Conservation (phyloP, 192 early-diverging fungal genomes). For the Backusella morwellensis region DNA sequence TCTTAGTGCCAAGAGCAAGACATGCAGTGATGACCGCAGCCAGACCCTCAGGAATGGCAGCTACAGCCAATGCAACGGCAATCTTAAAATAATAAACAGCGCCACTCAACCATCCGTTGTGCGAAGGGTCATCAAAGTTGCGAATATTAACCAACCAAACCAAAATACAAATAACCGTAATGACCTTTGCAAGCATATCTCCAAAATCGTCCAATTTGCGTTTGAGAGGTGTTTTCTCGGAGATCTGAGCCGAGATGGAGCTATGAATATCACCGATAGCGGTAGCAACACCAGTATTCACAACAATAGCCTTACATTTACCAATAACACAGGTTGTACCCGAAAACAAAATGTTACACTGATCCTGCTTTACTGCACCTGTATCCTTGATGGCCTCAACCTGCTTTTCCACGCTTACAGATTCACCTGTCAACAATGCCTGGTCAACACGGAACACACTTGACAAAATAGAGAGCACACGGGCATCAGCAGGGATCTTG, state of each 20-base stretch:
- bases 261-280: constrained; percentile 94
- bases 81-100: constrained; percentile 99
- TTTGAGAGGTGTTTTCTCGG: constrained; percentile 96
- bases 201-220: constrained; percentile 96
- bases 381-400: constrained; percentile 57
- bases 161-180: constrained; percentile 87
- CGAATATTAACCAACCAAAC: constrained; percentile 99
- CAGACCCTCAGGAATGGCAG: constrained; percentile 98
- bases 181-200: constrained; percentile 79
- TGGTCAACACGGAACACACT: constrained; percentile 94
- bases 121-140: constrained; percentile 89
- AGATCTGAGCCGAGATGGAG: constrained; percentile 78
- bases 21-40: constrained; percentile 99
- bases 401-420: constrained; percentile 87
- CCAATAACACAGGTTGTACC: constrained; percentile 95
- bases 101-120: constrained; percentile 92
- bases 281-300: constrained; percentile 81
- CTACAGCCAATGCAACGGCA: constrained; percentile 96
- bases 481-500: constrained; percentile 94
- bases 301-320: constrained; percentile 86
- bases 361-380: constrained; percentile 91
- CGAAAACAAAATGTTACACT: constrained; percentile 95
- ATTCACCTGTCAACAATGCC: constrained; percentile 94
- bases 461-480: constrained; percentile 77
- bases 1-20: constrained; percentile 94